Base-by-base conservation (phyloP, 2,329 filamentous ascomycete genomes). In the Neodidymelliopsis sp. region DNA sequence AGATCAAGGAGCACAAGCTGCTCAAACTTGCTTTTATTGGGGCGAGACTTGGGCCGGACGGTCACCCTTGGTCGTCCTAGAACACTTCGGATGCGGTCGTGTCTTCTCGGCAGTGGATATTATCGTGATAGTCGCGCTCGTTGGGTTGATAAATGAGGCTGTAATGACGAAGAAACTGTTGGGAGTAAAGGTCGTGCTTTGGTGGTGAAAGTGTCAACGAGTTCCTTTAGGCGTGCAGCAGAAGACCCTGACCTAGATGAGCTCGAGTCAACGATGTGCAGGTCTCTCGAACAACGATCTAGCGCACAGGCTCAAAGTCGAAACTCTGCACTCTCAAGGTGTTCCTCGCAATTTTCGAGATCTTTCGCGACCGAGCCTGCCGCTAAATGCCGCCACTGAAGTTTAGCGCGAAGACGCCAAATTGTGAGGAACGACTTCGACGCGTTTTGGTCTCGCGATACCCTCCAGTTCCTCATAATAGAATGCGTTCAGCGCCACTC, bases 1-100 rank as follows among this genome's bases (percentile, higher is more conserved):
- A 70, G 52, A 68, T 71, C 49, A 49, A 63, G 9, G 50, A 63
- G 19, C 57, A 61, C 31, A 63, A 67, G 40, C 45, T 69, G 27
- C 50, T 71, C 33, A 65, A 63, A 40, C 46, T 59, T 30, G 56
- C 38, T 30, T 62, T 61, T 37, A 22, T 60, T 11, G 43, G 51
- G 13, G 61, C 59, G 12, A 56, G 50, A 20, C 46, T 64, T 7
- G 57, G 59, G n/a, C 33, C 48, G 11, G 51, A 56, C 6, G 59
- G 57, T 11, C 56, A 63, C 24, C 52, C 56, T 18, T 65, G 56
- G 54, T 39, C 29, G 22, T 28, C 10, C 13, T 41, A 22, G 9
- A 16, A n/a, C 7, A n/a, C 4, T n/a, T 23, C 15, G 19, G 33
- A 13, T 24, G 33, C 20, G 20, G 7, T 23, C 10, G 10, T 12